Evolutionary conservation across 139 green algal species (phyloP), one percentile per base, ranked within the genome.

Genomic region (Desmodesmus armatus): DNA sequence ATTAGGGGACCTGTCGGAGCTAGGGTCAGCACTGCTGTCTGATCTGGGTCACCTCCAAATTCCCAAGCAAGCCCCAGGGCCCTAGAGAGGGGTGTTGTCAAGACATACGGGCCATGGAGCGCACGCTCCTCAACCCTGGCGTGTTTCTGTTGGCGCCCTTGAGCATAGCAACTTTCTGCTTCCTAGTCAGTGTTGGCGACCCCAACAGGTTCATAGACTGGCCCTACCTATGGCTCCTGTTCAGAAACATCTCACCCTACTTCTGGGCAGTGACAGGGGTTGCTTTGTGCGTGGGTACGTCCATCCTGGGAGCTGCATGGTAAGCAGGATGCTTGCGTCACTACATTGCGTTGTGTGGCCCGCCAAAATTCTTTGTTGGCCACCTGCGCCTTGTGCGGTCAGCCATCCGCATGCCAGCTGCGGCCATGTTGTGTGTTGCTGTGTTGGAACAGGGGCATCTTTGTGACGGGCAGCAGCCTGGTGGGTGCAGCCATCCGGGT

Each of bases 391-490:
- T n/a, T n/a, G n/a, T n/a, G n/a, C n/a, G n/a, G n/a, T n/a, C n/a
- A n/a, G n/a, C n/a, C n/a, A n/a, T n/a, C n/a, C n/a, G n/a, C n/a
- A n/a, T n/a, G n/a, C n/a, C n/a, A n/a, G n/a, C n/a, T n/a, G n/a
- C n/a, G n/a, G n/a, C n/a, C n/a, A 65, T 65, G 53, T n/a, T n/a
- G n/a, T n/a, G 25, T 0, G 77, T 74, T 43, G 49, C 27, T 13
- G 21, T 43, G 40, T 31, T 62, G 11, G 9, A 33, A 35, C 92
- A 99, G 96, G 97, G 98, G 98, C 40, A 99, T 99, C 72, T 99
- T 99, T 89, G 96, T 98, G 69, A 99, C 98, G 2, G 98, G 98
- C n/a, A 96, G 93, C 78, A 98, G 94, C 78, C 85, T 99, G 75
- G 84, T 99, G 2, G 98, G 98, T 49, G 98, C 94, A n/a, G 97